Conservation (phyloP, 306 rosid genomes). For the Benincasa hispida region DNA sequence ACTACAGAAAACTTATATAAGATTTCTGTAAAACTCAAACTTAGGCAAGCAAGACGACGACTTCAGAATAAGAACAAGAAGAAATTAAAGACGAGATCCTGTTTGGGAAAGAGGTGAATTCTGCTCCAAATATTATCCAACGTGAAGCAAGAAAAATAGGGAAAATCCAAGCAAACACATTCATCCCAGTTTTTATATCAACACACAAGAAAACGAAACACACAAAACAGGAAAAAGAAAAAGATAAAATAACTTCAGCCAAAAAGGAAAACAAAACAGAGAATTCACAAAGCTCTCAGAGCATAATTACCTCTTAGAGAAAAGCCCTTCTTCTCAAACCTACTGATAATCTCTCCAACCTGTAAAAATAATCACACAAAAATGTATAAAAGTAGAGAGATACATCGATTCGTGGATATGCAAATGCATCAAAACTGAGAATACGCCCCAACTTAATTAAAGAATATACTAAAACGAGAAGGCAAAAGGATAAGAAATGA, state of each 20-base stretch:
- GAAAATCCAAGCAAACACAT: too few species aligned
- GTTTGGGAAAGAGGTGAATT: neutral
- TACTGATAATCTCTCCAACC: slow-evolving; percentile 81
- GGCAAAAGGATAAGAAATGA: neutral
- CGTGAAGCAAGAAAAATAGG: too few species aligned
- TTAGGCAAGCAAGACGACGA: neutral
- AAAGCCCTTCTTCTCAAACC: slow-evolving; percentile 96
- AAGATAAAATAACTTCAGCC: neutral
- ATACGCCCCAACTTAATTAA: neutral
- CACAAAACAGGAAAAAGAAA: neutral
- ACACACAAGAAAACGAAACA: neutral
- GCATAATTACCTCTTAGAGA: slow-evolving; percentile 45
- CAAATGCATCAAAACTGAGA: neutral
- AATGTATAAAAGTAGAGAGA: neutral
- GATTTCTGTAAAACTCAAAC: neutral
- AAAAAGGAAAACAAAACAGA: neutral
- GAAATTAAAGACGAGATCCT: neutral
- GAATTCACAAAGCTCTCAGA: neutral
- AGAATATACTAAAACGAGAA: too few species aligned
- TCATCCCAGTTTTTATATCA: neutral
- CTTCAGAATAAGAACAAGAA: neutral
- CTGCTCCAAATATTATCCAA: too few species aligned
- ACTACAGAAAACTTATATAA: neutral
- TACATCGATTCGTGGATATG: neutral
- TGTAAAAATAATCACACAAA: slow-evolving; percentile 16